These are phyloP conservation scores for Pyrenochaeta sp. DNA, from an alignment of 2,329 filamentous ascomycete genomes.

Conservation along the genomic window DNA sequence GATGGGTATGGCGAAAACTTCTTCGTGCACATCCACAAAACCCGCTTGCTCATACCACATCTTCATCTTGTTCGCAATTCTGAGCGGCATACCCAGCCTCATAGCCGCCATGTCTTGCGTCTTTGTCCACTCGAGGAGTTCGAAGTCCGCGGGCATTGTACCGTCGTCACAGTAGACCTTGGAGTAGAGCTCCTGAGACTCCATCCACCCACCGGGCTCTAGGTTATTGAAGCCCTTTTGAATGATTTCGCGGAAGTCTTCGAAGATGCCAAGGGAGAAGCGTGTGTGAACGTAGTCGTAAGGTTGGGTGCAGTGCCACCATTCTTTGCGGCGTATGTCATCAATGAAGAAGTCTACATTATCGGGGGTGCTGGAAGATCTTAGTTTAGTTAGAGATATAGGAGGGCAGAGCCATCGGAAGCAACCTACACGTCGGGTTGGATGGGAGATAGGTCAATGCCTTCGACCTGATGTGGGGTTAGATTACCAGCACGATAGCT, in stretches of 20 bases:
- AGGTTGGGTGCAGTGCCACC: slow-evolving; percentile 58
- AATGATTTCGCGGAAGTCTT: slow-evolving; percentile 65
- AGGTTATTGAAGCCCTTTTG: slow-evolving; percentile 60
- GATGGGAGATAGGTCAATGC: slow-evolving; percentile 54
- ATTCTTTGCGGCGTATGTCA: slow-evolving; percentile 68
- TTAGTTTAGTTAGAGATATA: background rate
- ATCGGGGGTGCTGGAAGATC: slow-evolving; percentile 60
- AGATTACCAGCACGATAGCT: slow-evolving; percentile 11
- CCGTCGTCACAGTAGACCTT: slow-evolving; percentile 62
- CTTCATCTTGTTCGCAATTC: slow-evolving; percentile 63
- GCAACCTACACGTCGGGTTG: slow-evolving; percentile 46
- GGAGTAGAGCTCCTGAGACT: slow-evolving; percentile 54
- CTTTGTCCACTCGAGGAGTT: slow-evolving; percentile 59
- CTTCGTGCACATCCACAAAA: slow-evolving; percentile 65
- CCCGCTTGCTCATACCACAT: slow-evolving; percentile 65
- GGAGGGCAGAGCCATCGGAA: background rate
- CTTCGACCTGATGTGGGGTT: slow-evolving; percentile 45
- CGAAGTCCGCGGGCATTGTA: slow-evolving; percentile 59
- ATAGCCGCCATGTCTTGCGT: slow-evolving; percentile 56
- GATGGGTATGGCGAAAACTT: slow-evolving; percentile 61
- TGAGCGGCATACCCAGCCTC: slow-evolving; percentile 57
- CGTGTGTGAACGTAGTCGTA: slow-evolving; percentile 70
- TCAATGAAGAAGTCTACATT: slow-evolving; percentile 80
- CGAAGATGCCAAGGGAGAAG: slow-evolving; percentile 65
- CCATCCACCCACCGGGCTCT: slow-evolving; percentile 64